A percentile compares a stretch with the other conserved stretches of the same genome.
These are phyloP conservation scores for Sarocladium kiliense DNA, from an alignment of 2,329 filamentous ascomycete species.

Conservation along the genomic window DNA sequence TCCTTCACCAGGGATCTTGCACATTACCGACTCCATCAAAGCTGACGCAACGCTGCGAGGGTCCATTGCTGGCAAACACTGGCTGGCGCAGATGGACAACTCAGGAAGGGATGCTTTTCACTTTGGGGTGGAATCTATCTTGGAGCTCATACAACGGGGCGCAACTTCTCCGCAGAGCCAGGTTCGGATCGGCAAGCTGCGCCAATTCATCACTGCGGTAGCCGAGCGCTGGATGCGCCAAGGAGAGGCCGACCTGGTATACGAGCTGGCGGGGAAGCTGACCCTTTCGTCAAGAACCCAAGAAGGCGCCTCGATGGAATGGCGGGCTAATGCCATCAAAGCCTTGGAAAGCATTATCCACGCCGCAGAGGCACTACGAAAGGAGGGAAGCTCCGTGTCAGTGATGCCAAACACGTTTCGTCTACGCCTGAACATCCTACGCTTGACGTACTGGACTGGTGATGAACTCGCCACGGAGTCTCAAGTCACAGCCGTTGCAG, in stretches of 20 bases:
- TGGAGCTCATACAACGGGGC: constrained; percentile 1
- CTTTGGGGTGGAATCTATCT: constrained; percentile 5
- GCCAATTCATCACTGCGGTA: neutral
- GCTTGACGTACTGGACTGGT: constrained; percentile 11
- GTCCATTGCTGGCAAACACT: constrained; percentile 25
- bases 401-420: constrained; percentile 15
- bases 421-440: constrained; percentile 13
- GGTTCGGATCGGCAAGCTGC: constrained; percentile 8
- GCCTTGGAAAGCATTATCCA: constrained; percentile 4
- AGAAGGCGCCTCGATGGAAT: neutral
- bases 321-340: neutral
- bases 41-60: constrained; percentile 17
- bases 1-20: constrained; percentile 16
- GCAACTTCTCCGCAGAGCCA: constrained; percentile 6
- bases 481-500: neutral
- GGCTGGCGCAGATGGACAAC: constrained; percentile 20
- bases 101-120: neutral
- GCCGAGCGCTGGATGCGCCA: neutral
- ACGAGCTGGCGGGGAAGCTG: constrained; percentile 15
- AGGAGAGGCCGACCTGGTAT: constrained; percentile 16
- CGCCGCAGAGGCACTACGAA: constrained; percentile 8
- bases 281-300: constrained; percentile 11
- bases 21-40: constrained; percentile 19
- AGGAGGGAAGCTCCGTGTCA: neutral
- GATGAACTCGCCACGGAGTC: neutral